phyloP scores from a whole-genome alignment of 768 basidiomycete species.

The Calocera viscosa region DNA sequence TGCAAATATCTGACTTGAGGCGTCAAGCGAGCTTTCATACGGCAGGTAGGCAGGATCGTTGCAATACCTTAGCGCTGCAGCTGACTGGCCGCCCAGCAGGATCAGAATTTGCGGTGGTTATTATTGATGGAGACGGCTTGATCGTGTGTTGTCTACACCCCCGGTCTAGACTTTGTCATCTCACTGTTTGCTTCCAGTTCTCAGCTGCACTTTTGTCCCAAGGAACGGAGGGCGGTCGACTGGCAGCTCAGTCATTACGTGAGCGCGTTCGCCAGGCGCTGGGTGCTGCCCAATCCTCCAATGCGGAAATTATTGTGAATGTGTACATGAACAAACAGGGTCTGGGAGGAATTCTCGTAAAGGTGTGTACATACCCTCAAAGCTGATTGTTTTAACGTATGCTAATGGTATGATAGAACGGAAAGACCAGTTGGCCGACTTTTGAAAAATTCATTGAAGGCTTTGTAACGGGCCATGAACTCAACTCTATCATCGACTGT shows the following conservation, averaged over 20 bases:
- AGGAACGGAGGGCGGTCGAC: conserved; percentile 1
- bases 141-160: not conserved
- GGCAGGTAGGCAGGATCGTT: not conserved
- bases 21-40: not conserved
- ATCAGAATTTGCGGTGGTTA: not conserved
- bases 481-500: not conserved
- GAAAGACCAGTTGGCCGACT: not conserved
- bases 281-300: not conserved
- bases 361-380: not conserved
- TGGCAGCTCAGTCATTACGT: not conserved
- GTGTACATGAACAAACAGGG: conserved; percentile 6
- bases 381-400: not conserved
- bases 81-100: not conserved
- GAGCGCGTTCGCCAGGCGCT: not conserved
- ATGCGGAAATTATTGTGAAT: not conserved
- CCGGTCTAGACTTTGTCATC: too few species aligned
- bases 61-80: not conserved
- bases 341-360: not conserved
- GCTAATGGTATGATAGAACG: not conserved
- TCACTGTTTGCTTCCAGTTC: not conserved
- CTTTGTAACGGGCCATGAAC: not conserved
- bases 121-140: not conserved
- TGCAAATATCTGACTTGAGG: not conserved
- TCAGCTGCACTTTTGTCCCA: not conserved
- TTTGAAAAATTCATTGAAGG: conserved; percentile 5